Evolutionary conservation across 2,329 filamentous ascomycete species (phyloP).

Genomic region (Clonostachys byssicola): DNA sequence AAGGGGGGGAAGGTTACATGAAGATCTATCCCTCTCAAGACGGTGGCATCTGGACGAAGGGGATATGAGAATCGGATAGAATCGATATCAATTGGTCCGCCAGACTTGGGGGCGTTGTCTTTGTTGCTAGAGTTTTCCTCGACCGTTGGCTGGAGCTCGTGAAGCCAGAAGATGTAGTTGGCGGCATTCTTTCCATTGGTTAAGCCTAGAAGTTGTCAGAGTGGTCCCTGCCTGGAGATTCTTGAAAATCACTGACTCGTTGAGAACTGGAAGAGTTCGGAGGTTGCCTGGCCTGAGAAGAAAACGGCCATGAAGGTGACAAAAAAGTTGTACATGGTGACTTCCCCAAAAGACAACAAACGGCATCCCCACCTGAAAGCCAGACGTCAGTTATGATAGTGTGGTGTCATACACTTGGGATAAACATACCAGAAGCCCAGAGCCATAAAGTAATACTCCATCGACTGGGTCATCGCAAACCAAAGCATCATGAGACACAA

Average conservation of each 20-base stretch:
- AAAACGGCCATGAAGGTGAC: constrained; percentile 84
- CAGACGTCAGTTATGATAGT: neutral
- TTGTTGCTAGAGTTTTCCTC: constrained; percentile 72
- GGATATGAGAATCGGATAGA: constrained; percentile 95
- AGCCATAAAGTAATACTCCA: constrained; percentile 79
- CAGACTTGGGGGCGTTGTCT: constrained; percentile 42
- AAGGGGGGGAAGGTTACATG: constrained; percentile 5
- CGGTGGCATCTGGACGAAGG: constrained; percentile 54
- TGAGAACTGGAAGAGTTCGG: constrained; percentile 81
- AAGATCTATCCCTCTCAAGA: neutral
- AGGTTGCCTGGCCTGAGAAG: constrained; percentile 89
- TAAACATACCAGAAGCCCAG: constrained; percentile 77
- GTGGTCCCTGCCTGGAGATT: neutral
- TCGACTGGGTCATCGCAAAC: constrained; percentile 80
- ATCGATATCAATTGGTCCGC: constrained; percentile 83
- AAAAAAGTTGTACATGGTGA: constrained; percentile 84
- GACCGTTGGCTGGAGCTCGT: constrained; percentile 69
- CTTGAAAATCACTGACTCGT: constrained; percentile 63
- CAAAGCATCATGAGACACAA: constrained; percentile 59
- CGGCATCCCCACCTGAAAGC: constrained; percentile 58
- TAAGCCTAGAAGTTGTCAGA: neutral
- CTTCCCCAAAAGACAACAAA: constrained; percentile 67
- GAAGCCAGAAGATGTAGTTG: constrained; percentile 58
- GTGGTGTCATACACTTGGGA: neutral
- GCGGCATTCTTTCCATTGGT: constrained; percentile 50